Evolutionary conservation across 2,329 filamentous ascomycete species (phyloP).

Genomic region (Aspergillus tubingensis): DNA sequence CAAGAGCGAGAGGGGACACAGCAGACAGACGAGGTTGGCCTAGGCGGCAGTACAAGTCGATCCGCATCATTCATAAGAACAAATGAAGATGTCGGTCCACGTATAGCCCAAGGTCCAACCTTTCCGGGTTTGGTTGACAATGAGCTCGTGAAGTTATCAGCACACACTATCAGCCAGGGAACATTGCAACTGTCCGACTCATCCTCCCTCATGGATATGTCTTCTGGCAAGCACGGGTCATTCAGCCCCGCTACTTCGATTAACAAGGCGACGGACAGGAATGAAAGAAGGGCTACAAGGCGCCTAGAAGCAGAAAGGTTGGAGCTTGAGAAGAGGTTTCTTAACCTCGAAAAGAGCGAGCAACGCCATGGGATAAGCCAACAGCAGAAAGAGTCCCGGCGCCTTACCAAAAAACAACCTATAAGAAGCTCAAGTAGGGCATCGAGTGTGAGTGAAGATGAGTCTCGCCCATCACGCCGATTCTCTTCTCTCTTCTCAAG

Average conservation of each 20-base stretch:
- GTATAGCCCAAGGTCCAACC: conserved; percentile 1
- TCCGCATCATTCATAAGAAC: background rate
- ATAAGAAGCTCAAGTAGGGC: conserved; percentile 31
- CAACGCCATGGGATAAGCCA: conserved; percentile 14
- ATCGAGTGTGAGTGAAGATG: conserved; percentile 33
- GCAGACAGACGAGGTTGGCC: background rate
- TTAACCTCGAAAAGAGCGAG: conserved; percentile 30
- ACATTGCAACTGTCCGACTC: conserved; percentile 7
- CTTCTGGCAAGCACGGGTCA: conserved; percentile 16
- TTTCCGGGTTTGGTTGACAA: background rate
- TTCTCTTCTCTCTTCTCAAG: conserved; percentile 33
- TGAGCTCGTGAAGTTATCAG: conserved; percentile 6
- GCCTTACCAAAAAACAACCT: conserved; percentile 40
- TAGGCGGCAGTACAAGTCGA: background rate
- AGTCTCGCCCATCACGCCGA: conserved; percentile 25
- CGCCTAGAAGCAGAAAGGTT: conserved; percentile 36
- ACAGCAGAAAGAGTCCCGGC: conserved; percentile 29
- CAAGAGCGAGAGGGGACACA: background rate
- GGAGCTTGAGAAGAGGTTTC: conserved; percentile 27
- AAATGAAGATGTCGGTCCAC: background rate
- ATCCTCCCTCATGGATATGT: conserved; percentile 10
- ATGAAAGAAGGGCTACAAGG: conserved; percentile 34
- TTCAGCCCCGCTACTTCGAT: conserved; percentile 23
- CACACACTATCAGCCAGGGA: conserved; percentile 1
- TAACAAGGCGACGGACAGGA: conserved; percentile 21